phyloP scores from a whole-genome alignment of 2,329 filamentous ascomycete genomes.

The Xylaria digitata region DNA sequence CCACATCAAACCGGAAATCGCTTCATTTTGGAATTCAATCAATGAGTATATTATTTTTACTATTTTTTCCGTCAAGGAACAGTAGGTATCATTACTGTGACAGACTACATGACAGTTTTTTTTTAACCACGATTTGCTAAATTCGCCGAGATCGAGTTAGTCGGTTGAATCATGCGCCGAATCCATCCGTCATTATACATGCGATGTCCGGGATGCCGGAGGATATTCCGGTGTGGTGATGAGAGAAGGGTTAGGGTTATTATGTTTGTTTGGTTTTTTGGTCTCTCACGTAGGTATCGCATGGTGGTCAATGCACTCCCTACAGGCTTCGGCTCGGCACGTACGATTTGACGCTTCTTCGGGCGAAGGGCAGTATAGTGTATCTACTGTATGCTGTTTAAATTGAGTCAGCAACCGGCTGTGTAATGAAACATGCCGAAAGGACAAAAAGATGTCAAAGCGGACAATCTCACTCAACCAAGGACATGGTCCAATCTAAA shows the following conservation, averaged over 20 bases:
- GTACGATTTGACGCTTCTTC: slow-evolving; percentile 11
- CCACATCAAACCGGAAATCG: slow-evolving; percentile 8
- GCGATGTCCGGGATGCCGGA: slow-evolving; percentile 4
- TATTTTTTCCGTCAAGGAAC: not conserved
- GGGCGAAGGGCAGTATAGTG: slow-evolving; percentile 17
- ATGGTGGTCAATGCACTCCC: slow-evolving; percentile 11
- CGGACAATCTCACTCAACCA: slow-evolving; percentile 11
- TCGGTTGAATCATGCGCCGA: slow-evolving; percentile 21
- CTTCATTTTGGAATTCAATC: slow-evolving; percentile 7
- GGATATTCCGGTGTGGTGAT: slow-evolving; percentile 8
- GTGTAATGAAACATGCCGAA: slow-evolving; percentile 22
- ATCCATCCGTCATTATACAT: slow-evolving; percentile 6
- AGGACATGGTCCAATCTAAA: not conserved
- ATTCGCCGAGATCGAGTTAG: not conserved
- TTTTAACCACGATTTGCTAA: not conserved
- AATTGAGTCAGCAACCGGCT: slow-evolving; percentile 4
- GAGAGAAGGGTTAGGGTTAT: slow-evolving; percentile 12
- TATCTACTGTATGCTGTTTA: not conserved
- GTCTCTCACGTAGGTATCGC: not conserved
- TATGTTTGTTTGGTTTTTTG: not conserved
- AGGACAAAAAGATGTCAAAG: slow-evolving; percentile 7
- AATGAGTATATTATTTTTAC: not conserved
- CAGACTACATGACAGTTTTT: slow-evolving; percentile 11
- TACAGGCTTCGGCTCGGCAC: not conserved
- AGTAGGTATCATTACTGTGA: not conserved